These are phyloP conservation scores for Suillus tomentosus DNA, from an alignment of 768 basidiomycete genomes.

Conservation along the genomic window DNA sequence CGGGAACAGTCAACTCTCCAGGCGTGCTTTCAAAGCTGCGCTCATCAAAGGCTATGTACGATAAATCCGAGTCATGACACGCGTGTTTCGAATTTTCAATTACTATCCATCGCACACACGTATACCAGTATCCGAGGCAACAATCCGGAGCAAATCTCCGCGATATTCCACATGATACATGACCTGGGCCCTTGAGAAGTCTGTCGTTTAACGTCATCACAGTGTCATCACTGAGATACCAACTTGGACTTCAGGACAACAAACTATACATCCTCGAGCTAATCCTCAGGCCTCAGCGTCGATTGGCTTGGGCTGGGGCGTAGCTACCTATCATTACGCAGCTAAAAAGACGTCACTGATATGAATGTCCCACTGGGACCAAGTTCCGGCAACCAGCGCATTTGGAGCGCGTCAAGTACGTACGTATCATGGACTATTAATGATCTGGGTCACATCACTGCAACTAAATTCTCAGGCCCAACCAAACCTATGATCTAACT, in stretches of 20 bases:
- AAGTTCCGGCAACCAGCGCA: not conserved
- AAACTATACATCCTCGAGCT: not conserved
- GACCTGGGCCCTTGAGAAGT: not conserved
- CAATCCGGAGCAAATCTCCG: not conserved
- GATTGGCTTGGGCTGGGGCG: not conserved
- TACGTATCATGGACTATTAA: not conserved
- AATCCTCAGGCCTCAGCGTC: not conserved
- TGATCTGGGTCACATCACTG: not conserved
- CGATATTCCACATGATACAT: not conserved
- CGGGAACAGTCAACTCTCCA: slow-evolving; percentile 8
- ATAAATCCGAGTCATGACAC: not conserved
- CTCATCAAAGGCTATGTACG: not conserved
- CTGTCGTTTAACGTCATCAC: not conserved
- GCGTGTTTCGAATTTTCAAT: not conserved
- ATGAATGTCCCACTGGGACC: not conserved
- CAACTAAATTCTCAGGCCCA: not conserved
- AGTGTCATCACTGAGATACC: not conserved
- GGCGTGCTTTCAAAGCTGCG: slow-evolving; percentile 8
- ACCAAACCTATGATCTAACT: not conserved
- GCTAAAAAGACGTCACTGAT: not conserved
- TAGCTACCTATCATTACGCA: not conserved
- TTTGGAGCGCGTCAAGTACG: not conserved
- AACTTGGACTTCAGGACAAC: not conserved
- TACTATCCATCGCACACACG: not conserved
- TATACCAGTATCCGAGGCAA: not conserved